Base-by-base conservation (phyloP, 2,329 filamentous ascomycete species). In the Exophiala bonariae region DNA sequence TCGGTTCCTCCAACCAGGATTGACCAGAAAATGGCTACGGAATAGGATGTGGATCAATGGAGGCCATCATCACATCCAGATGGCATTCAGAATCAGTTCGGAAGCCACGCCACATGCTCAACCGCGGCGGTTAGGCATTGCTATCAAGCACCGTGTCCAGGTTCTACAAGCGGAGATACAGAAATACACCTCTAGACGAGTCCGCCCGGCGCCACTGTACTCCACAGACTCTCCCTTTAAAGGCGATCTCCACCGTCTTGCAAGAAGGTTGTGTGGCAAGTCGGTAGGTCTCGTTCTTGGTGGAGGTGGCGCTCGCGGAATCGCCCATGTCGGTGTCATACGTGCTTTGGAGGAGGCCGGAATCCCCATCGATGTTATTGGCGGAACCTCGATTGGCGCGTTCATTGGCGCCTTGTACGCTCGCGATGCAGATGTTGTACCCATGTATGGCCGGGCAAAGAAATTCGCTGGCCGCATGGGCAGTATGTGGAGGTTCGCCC, bases 391-490 rank as follows among this genome's bases (percentile, higher is more conserved):
- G 0, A 99, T 99, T 46, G 93, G 93, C 13, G 83, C 92, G 1
- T 97, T 99, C 64, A 91, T 97, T 44, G 93, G 95, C 6, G 93
- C 89, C 1, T 75, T 99, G 2, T 99, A 99, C 66, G 93, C 95
- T 1, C 87, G 92, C 47, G 93, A 99, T 64, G 93, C 92, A 8
- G 95, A 99, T 63, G 85, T 96, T 1, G 92, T 99, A 3, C 93
- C 93, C 10, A 96, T 97, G 80, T 96, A 95, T 61, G 93, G 93
- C 1, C 81, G 95, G 36, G 90, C 90, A 11, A 99, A 99, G 78
- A 96, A 96, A 66, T 99, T 99, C 66, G 82, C 93, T 0, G 91
- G 93, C 3, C 86, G 95, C n/a, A 99, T 99, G 95, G 89, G 89
- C 35, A 97, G 92, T 68, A 89, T 97, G 71, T 99, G 93, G 93